These are phyloP conservation scores for Ceratobasidium sp. DNA, from an alignment of 1,284 basidiomycete genomes.

Conservation along the genomic window DNA sequence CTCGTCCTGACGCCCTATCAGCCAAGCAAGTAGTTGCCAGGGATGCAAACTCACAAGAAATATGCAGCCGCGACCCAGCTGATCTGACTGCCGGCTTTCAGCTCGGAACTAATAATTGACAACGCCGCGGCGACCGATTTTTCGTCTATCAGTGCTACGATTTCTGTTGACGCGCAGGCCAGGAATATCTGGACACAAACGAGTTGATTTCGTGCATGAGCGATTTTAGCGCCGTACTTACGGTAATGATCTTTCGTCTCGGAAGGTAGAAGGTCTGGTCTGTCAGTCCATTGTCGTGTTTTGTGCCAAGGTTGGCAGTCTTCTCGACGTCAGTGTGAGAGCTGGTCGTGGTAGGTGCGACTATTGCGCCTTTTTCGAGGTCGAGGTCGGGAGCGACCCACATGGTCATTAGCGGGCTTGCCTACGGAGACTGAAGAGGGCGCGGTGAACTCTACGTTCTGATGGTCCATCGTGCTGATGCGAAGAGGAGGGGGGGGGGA, in stretches of 20 bases:
- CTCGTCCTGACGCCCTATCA: constrained; percentile 34
- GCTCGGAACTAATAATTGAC: constrained; percentile 5
- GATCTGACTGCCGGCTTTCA: not conserved
- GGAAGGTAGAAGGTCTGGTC: constrained; percentile 12
- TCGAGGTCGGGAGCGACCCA: not conserved
- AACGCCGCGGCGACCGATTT: not conserved
- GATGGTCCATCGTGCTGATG: not conserved
- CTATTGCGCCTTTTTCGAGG: not conserved
- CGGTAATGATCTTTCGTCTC: constrained; percentile 2
- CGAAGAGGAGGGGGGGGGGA: not conserved
- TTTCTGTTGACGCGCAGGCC: constrained; percentile 2
- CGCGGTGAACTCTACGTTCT: not conserved
- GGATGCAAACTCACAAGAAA: not conserved
- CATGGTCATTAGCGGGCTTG: not conserved
- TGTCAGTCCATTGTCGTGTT: constrained; percentile 9
- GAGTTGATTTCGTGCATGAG: constrained; percentile 5
- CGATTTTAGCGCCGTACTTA: not conserved
- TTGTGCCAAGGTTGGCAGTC: no score
- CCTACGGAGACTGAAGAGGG: not conserved
- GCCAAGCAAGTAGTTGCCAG: not conserved
- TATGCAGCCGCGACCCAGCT: constrained; percentile 4
- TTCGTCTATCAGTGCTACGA: constrained; percentile 5
- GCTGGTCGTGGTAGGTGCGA: not conserved
- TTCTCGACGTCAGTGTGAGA: not conserved
- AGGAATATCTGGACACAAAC: not conserved